A percentile compares a stretch with the other conserved stretches of the same genome.
Conservation (phyloP, 345 rosid genomes). For the Streptanthus diversifolius region DNA sequence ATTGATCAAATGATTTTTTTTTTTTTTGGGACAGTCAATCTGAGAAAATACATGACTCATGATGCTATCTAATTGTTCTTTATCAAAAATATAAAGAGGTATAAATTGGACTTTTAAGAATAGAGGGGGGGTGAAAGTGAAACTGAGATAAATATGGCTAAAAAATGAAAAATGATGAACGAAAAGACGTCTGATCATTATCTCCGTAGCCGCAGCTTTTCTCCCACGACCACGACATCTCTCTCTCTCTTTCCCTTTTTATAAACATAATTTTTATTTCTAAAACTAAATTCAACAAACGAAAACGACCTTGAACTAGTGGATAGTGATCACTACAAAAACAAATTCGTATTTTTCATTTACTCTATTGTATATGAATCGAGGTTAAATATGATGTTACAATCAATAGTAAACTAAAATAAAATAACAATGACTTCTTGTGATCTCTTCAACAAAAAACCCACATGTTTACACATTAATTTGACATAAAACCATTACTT, state of each 20-base stretch:
- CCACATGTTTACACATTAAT: not conserved
- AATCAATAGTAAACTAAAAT: not conserved
- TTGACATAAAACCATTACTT: not conserved
- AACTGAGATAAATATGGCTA: not conserved
- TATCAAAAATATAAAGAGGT: not conserved
- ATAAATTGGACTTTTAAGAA: not conserved
- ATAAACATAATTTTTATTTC: not conserved
- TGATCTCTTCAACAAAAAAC: constrained; percentile 3
- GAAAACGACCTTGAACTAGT: constrained; percentile 10
- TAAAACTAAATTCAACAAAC: not conserved
- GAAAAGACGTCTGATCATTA: constrained; percentile 24
- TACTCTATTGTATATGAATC: not conserved
- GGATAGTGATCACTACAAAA: constrained; percentile 1
- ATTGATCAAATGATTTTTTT: not conserved
- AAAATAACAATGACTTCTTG: not conserved
- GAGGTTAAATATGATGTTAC: not conserved
- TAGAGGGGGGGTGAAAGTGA: not conserved
- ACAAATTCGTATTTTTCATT: not conserved
- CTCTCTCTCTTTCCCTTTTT: not conserved
- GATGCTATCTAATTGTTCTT: not conserved
- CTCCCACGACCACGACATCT: constrained; percentile 31
- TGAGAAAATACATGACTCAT: not conserved
- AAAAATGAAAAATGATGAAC: not conserved
- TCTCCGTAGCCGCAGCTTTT: constrained; percentile 23
- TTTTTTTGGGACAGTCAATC: not conserved